Percentiles rank a stretch among this genome's conserved stretches.
Evolutionary conservation across 805 yeast genomes (phyloP).

Genomic region (Jamesozyma rosinii): DNA sequence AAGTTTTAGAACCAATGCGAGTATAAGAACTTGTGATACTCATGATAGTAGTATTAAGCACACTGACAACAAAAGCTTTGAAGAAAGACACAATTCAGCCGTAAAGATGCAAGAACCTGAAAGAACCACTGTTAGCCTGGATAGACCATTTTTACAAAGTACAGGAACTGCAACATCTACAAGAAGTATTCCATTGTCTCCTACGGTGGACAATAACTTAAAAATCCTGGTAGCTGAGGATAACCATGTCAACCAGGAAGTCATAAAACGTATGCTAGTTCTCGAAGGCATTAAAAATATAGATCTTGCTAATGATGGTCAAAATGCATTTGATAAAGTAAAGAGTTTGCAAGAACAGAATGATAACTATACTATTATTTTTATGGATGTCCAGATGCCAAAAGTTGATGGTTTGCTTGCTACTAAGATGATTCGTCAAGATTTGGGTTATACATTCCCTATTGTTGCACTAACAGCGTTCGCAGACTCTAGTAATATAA

Average conservation of each 20-base stretch:
- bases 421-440: slow-evolving; percentile 59
- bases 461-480: slow-evolving; percentile 92
- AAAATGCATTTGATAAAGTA: slow-evolving; percentile 70
- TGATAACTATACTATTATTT: slow-evolving; percentile 56
- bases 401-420: slow-evolving; percentile 82
- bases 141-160: slow-evolving; percentile 31
- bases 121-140: slow-evolving; percentile 17
- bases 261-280: slow-evolving; percentile 75
- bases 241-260: slow-evolving; percentile 88
- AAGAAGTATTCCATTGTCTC: slow-evolving; percentile 10
- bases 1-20: neutral
- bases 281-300: slow-evolving; percentile 71
- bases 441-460: slow-evolving; percentile 54
- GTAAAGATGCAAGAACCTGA: slow-evolving; percentile 2
- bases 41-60: neutral
- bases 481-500: slow-evolving; percentile 85
- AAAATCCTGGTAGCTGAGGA: slow-evolving; percentile 85
- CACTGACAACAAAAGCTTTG: neutral
- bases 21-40: neutral
- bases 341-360: slow-evolving; percentile 37
- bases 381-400: slow-evolving; percentile 99
- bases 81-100: neutral
- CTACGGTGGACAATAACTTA: slow-evolving; percentile 18
- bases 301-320: slow-evolving; percentile 80
- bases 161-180: slow-evolving; percentile 35